Evolutionary conservation across 495 filamentous ascomycete genomes (phyloP).

Genomic region (Emericellopsis terricola): DNA sequence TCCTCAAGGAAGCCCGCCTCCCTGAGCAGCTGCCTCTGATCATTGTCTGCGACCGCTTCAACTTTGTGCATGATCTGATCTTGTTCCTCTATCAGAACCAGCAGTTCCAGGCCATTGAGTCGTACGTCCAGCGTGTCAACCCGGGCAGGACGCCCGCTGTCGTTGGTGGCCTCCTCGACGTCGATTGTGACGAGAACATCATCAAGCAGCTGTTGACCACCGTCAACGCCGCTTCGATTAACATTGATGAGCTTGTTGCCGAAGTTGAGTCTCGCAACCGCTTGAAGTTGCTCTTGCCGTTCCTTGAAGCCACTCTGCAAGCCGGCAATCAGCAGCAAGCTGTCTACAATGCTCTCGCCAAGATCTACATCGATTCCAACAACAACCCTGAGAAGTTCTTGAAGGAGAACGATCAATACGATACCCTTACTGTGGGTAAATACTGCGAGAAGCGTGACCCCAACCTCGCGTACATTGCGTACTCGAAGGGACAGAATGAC

Average conservation of each 20-base stretch:
- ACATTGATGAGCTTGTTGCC: conserved; percentile 86
- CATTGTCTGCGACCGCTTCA: conserved; percentile 96
- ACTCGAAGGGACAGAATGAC: conserved; percentile 93
- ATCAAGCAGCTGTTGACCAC: conserved; percentile 88
- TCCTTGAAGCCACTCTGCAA: conserved; percentile 84
- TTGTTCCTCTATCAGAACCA: conserved; percentile 98
- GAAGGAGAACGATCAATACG: conserved; percentile 95
- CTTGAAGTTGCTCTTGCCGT: conserved; percentile 87
- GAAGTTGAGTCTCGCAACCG: conserved; percentile 94
- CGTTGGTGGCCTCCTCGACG: conserved; percentile 86
- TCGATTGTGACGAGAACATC: conserved; percentile 90
- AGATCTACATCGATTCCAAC: conserved; percentile 99
- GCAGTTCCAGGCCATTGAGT: conserved; percentile 98
- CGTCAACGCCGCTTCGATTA: conserved; percentile 68
- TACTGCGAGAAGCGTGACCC: conserved; percentile 99
- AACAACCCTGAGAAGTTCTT: conserved; percentile 98
- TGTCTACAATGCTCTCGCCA: conserved; percentile 94
- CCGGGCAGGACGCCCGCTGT: conserved; percentile 85
- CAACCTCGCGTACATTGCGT: conserved; percentile 90
- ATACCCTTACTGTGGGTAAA: conserved; percentile 81
- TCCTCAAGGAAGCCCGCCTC: conserved; percentile 89
- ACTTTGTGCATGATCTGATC: conserved; percentile 93
- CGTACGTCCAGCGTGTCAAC: conserved; percentile 98
- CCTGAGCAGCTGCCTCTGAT: conserved; percentile 90
- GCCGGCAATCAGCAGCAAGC: conserved; percentile 93